Conservation (phyloP, 495 filamentous ascomycete species). For the Clavariopsis aquatica region DNA sequence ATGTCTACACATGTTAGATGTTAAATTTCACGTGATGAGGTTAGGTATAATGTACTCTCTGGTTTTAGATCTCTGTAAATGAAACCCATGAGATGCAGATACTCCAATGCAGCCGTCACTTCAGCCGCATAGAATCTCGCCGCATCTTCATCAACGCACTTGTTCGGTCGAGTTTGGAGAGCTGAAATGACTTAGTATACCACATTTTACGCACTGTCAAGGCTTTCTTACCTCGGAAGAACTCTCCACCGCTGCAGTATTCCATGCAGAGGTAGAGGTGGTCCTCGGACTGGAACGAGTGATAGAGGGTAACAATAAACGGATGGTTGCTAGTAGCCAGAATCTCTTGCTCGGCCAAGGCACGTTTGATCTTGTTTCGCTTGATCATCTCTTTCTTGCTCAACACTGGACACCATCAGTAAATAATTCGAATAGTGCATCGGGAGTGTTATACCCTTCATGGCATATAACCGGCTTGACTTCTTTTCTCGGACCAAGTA, state of each 20-base stretch:
- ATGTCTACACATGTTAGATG: conserved; percentile 66
- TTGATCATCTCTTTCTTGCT: conserved; percentile 99
- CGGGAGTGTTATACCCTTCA: conserved; percentile 78
- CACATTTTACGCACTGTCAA: background rate
- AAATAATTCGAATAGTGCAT: conserved; percentile 43
- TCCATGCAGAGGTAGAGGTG: conserved; percentile 99
- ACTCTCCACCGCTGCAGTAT: conserved; percentile 97
- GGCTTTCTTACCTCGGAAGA: conserved; percentile 69
- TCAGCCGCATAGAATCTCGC: conserved; percentile 97
- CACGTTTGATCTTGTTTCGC: conserved; percentile 99
- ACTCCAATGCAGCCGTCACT: conserved; percentile 96
- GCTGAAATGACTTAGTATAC: conserved; percentile 51
- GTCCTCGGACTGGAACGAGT: conserved; percentile 98
- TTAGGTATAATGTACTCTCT: conserved; percentile 84
- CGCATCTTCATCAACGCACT: conserved; percentile 95
- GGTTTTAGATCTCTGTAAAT: conserved; percentile 98
- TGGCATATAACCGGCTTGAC: conserved; percentile 89
- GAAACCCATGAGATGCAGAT: conserved; percentile 98
- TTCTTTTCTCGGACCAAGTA: conserved; percentile 98
- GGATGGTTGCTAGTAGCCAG: conserved; percentile 97
- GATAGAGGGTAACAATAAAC: conserved; percentile 97
- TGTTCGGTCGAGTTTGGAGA: conserved; percentile 92
- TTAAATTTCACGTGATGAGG: no score
- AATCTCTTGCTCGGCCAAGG: conserved; percentile 96
- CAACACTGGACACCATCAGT: conserved; percentile 63